Base-by-base conservation (phyloP, 2,329 filamentous ascomycete species). In the Metarhizium sp. region DNA sequence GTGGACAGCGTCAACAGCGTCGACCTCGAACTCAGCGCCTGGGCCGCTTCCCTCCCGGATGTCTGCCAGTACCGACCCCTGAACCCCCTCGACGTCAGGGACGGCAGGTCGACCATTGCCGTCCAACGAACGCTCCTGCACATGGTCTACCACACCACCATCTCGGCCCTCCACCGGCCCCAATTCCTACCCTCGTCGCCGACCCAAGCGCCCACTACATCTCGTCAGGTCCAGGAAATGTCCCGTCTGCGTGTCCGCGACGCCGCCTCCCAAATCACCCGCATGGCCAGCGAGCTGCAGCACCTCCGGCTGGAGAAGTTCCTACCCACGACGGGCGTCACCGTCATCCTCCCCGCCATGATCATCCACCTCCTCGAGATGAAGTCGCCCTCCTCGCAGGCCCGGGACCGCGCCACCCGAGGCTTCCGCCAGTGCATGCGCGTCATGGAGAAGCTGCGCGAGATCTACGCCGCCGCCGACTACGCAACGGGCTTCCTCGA, bases 401-500 rank as follows among this genome's bases (percentile, higher is more conserved):
- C 87, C 3, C 84, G 90, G 18, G 81, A 88, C 57, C 78, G 82
- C 46, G 91, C 89, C 50, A 80, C 91, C 29, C 82, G 86, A 56
- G 89, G 90, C 20, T 96, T 96, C 74, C 87, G 87, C 62, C 87
- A 91, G 67, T 96, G 92, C 73, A 96, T 96, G 90, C 82, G 86
- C 50, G 90, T 96, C 57, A 88, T 96, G 77, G 86, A 91, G 67
- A 87, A 86, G 59, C 78, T 97, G 18, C 84, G 91, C 42, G 90
- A 96, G 65, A 89, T 91, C 34, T 96, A 97, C 65, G 86, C 91
- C 0, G 91, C 92, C 0, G 92, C 92, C n/a, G 92, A 96, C 69
- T 96, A 94, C 64, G 91, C 90, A n/a, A 92, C 89, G 1, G 89
- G 89, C 2, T 96, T 96, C 74, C 78, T 96, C n/a, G 90, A 95